Percentiles rank a stretch among this genome's conserved stretches.
Evolutionary conservation across 2,329 filamentous ascomycete species (phyloP).

Genomic region (Seiridium cupressi): DNA sequence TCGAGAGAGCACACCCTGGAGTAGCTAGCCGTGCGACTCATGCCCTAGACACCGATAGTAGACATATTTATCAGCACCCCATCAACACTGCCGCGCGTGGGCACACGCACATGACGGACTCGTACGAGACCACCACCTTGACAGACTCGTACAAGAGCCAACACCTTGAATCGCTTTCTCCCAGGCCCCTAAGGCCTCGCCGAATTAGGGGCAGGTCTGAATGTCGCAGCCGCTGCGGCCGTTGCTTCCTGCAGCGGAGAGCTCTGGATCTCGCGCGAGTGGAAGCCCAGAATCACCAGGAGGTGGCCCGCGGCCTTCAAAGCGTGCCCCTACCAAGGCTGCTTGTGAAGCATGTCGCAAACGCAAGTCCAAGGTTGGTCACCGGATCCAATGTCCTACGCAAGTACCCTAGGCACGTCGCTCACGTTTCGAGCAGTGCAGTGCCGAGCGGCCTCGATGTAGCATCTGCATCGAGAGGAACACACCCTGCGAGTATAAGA

Average conservation of each 20-base stretch:
- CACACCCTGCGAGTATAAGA: slow-evolving; percentile 22
- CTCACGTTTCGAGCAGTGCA: slow-evolving; percentile 17
- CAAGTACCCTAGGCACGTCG: neutral
- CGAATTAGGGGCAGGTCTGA: neutral
- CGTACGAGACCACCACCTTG: too few relatives aligned
- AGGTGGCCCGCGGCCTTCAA: neutral
- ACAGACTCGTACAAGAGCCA: too few relatives aligned
- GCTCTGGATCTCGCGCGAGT: slow-evolving; percentile 3
- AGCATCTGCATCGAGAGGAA: slow-evolving; percentile 20
- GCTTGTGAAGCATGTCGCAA: slow-evolving; percentile 11
- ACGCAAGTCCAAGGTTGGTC: slow-evolving; percentile 11
- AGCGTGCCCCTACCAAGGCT: slow-evolving; percentile 9
- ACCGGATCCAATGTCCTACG: too few relatives aligned
- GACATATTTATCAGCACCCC: too few relatives aligned
- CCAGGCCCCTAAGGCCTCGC: too few relatives aligned
- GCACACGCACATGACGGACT: too few relatives aligned
- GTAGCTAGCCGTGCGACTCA: too few relatives aligned
- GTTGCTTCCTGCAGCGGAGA: slow-evolving; percentile 7
- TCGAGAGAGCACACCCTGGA: too few relatives aligned
- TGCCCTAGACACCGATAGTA: too few relatives aligned
- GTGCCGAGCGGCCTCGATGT: slow-evolving; percentile 21
- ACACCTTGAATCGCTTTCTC: too few relatives aligned
- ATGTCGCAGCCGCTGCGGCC: slow-evolving; percentile 12
- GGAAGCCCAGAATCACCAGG: slow-evolving; percentile 1
- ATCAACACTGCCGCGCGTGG: too few relatives aligned